Evolutionary conservation across 148 eudicot species (phyloP).

Genomic region (Spergularia bocconei): DNA sequence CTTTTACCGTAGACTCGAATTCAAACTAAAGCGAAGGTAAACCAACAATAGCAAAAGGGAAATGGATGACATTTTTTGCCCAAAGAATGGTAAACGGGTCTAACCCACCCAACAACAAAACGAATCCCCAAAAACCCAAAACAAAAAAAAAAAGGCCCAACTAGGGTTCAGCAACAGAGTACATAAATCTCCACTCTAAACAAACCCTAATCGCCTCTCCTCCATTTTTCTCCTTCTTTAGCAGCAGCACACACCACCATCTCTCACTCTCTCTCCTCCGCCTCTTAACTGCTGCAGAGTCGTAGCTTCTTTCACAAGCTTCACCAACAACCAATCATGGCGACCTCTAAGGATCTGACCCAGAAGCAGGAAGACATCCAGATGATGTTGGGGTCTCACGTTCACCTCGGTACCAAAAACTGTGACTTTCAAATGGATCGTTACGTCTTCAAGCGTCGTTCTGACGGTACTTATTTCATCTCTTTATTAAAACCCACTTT

Average conservation of each 20-base stretch:
- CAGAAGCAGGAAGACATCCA: slow-evolving; percentile 58
- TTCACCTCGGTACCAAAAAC: slow-evolving; percentile 72
- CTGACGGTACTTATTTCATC: slow-evolving; percentile 40
- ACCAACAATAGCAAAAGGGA: no score
- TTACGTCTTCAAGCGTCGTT: slow-evolving; percentile 67
- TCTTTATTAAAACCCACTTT: neutral
- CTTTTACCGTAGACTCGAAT: no score
- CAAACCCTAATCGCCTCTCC: neutral
- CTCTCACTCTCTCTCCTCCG: neutral
- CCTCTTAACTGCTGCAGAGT: neutral
- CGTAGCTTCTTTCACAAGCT: neutral
- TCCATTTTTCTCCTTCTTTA: neutral
- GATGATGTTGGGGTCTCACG: slow-evolving; percentile 68
- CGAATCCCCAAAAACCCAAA: no score
- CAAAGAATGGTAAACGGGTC: no score
- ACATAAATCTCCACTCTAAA: neutral
- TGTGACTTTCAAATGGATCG: slow-evolving; percentile 79
- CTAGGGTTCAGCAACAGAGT: no score
- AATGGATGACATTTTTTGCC: no score
- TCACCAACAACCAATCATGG: slow-evolving; percentile 8
- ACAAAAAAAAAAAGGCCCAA: no score
- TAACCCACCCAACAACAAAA: no score
- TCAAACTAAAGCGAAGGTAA: no score
- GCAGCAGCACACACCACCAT: neutral
- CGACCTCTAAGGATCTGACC: slow-evolving; percentile 22